A percentile compares a stretch with the other conserved stretches of the same genome.
Evolutionary conservation across 2,329 filamentous ascomycete genomes (phyloP).

Genomic region (Ophiostoma novo-ulmi): DNA sequence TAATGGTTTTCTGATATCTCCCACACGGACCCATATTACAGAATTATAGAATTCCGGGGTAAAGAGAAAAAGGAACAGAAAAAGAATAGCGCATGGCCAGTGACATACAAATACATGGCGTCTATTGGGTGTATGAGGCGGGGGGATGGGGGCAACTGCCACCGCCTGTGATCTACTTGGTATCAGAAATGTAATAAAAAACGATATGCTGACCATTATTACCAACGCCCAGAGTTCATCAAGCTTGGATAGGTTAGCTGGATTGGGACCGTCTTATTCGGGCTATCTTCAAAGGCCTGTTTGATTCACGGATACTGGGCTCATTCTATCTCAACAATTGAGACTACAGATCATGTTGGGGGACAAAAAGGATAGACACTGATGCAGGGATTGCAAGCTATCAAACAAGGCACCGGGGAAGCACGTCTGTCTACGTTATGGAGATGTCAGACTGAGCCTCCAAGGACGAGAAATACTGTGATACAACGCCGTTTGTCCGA

Average conservation of each 20-base stretch:
- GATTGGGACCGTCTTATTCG: not conserved
- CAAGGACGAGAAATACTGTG: not conserved
- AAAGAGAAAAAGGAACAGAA: not conserved
- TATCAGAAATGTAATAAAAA: not conserved
- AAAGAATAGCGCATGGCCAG: not conserved
- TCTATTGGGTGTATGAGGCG: not conserved
- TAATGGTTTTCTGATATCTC: not conserved
- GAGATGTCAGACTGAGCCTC: not conserved
- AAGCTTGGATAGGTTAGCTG: not conserved
- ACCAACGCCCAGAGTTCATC: not conserved
- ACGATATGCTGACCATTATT: slow-evolving; percentile 5
- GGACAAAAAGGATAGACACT: not conserved
- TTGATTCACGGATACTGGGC: not conserved
- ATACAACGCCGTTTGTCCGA: not conserved
- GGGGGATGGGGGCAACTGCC: not conserved
- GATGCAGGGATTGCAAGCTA: not conserved
- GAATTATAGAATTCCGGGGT: not conserved
- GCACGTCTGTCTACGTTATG: not conserved
- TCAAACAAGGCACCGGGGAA: not conserved
- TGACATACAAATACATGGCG: not conserved
- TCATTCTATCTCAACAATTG: not conserved
- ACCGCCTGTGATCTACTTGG: not conserved
- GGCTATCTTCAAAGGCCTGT: not conserved
- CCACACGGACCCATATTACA: not conserved
- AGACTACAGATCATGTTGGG: not conserved